Base-by-base conservation (phyloP, 345 rosid species). In the Psidium friedrichsthalianum region DNA sequence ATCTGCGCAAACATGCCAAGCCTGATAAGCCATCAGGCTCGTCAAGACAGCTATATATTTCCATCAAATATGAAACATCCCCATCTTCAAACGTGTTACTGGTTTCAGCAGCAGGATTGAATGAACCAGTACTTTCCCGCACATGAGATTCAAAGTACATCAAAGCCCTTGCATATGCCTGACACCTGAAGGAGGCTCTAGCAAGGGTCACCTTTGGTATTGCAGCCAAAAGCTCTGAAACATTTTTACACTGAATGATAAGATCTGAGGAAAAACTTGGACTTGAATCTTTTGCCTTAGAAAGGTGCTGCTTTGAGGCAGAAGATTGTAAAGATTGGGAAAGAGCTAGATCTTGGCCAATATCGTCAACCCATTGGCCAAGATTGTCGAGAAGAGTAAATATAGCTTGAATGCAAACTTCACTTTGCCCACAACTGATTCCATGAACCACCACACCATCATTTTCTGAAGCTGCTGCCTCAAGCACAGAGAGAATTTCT, bases 371-470 rank as follows among this genome's bases (percentile, higher is more conserved):
- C 99, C 99, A 97, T 90, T 97, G 98, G 86, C 98, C 98, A 84
- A 97, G 98, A 91, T 95, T 97, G 90, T 97, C 99, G 24, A 97
- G 98, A 91, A 97, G 98, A 87, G 96, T 95, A 89, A 97, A 97
- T 78, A 95, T 94, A 88, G 98, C 95, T 90, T 97, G 98, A 89
- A 94, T 91, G 90, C 99, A 96, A 89, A 96, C 99, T 89, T 96
- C 98, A 89, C 94, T 94, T 87, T 94, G 96, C 83, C 97, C 94
- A 88, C 90, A 92, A 87, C 88, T 87, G 86, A 87, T 55, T 84
- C 91, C 94, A 91, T 89, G 87, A 87, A 89, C 89, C 51, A 93
- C 88, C 87, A 92, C 93, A 44, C 94, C 93, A 89, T 92, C 92
- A 85, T 89, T 92, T 87, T 92, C 98, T 32, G 96, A 93, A 47